These are phyloP conservation scores for Wickerhamomyces alni DNA, from an alignment of 805 yeast genomes.

Conservation along the genomic window DNA sequence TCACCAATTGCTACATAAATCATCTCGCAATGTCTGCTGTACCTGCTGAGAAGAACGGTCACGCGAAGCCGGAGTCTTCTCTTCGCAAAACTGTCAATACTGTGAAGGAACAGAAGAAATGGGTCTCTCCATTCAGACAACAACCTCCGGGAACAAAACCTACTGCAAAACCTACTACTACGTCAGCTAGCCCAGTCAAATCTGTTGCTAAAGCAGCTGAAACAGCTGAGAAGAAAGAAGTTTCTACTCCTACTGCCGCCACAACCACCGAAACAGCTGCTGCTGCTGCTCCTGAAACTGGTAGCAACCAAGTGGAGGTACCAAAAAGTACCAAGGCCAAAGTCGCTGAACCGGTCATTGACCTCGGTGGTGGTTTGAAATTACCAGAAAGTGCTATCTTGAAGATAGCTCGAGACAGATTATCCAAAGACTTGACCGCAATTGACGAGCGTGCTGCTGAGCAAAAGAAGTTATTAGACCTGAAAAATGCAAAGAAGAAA, in stretches of 20 bases:
- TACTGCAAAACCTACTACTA: background rate
- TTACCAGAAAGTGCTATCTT: slow-evolving; percentile 21
- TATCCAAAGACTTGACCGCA: slow-evolving; percentile 14
- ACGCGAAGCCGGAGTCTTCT: background rate
- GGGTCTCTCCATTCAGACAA: slow-evolving; percentile 26
- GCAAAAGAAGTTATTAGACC: slow-evolving; percentile 18
- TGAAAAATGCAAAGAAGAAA: slow-evolving; percentile 20
- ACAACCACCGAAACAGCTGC: background rate
- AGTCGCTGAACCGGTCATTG: slow-evolving; percentile 18
- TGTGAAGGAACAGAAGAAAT: slow-evolving; percentile 19
- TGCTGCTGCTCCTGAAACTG: background rate
- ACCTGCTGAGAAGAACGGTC: background rate
- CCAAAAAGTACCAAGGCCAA: slow-evolving; percentile 6
- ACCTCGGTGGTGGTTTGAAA: slow-evolving; percentile 25
- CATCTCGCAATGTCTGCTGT: background rate
- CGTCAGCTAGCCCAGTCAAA: background rate
- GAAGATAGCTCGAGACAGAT: slow-evolving; percentile 20
- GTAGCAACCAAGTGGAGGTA: background rate
- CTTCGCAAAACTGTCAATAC: slow-evolving; percentile 18
- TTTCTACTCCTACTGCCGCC: slow-evolving; percentile 1
- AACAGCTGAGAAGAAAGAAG: background rate
- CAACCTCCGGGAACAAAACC: background rate
- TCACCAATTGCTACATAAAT: no score
- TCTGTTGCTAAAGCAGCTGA: slow-evolving; percentile 1
- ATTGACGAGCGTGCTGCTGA: slow-evolving; percentile 21